Evolutionary conservation across 768 basidiomycete genomes (phyloP).

Genomic region (Cubamyces sp.): DNA sequence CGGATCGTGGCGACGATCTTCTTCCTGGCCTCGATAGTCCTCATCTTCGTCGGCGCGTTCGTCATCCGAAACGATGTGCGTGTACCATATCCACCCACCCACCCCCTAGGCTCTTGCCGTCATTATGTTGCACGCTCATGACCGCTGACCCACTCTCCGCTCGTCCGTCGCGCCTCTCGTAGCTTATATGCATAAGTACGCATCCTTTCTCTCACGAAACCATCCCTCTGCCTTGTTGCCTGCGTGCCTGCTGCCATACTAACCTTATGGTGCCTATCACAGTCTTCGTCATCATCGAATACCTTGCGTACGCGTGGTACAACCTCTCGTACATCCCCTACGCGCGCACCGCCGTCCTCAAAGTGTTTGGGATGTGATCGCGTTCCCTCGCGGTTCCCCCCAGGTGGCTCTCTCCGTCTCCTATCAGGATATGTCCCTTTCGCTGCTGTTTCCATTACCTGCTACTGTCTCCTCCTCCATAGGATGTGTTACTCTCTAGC

Average conservation of each 20-base stretch:
- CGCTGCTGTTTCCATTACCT: not conserved
- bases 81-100: slow-evolving; percentile 20
- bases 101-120: not conserved
- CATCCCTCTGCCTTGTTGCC: not conserved
- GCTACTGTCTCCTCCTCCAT: not conserved
- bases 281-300: slow-evolving; percentile 93
- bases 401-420: too few species aligned
- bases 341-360: slow-evolving; percentile 74
- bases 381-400: not conserved
- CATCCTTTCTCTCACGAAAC: slow-evolving; percentile 1
- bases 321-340: slow-evolving; percentile 90
- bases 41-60: slow-evolving; percentile 88
- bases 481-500: slow-evolving; percentile 5
- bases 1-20: slow-evolving; percentile 81
- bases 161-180: not conserved
- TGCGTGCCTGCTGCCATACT: too few species aligned
- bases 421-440: not conserved
- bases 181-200: slow-evolving; percentile 75
- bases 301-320: slow-evolving; percentile 92
- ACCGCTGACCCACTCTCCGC: not conserved
- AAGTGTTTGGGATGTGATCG: slow-evolving; percentile 54
- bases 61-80: slow-evolving; percentile 69
- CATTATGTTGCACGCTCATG: not conserved
- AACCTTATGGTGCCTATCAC: slow-evolving; percentile 1
- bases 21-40: slow-evolving; percentile 75